Evolutionary conservation across 495 filamentous ascomycete species (phyloP), one percentile per base, ranked within the genome.

Genomic region (Friedmanniomyces simplex): DNA sequence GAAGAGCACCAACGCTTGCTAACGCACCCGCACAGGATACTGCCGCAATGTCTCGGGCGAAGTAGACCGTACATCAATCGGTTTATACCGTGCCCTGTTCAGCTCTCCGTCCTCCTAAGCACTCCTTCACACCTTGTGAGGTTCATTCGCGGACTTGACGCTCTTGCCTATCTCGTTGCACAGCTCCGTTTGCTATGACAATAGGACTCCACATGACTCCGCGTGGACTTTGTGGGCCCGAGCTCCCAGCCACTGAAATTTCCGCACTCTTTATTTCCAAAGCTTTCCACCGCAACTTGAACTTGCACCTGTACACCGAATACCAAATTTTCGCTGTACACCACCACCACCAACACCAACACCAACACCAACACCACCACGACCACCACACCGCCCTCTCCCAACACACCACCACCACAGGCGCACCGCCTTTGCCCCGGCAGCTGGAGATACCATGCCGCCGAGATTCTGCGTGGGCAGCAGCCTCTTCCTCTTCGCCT

Each of bases 11-110:
- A 24, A 36, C 13, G 25, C 26, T 25, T 30, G 25, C 58, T 60
- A 26, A 60, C 51, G n/a, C 34, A 2, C 2, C 8, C 26, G 12
- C n/a, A 24, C 32, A 60, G 58, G 58, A 60, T 32, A 55, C 58
- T 14, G 58, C 41, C 30, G 58, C 58, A 11, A 60, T 60, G 58
- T 32, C 49, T 3, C 49, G 30, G 8, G 49, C 49, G 13, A 52
- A 52, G 49, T 52, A 49, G 46, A 24, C 12, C 46, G 22, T 24
- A 14, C 46, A 24, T 49, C 3, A 5, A 20, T 20, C 39, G 14
- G 4, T 2, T 13, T 20, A 16, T 43, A 16, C n/a, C n/a, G 18
- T 20, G 3, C 13, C 14, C 4, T 13, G 14, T 2, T 5, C 39
- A 43, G 14, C 14, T n/a, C 28, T 32, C 4, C 18, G 14, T 43